These are phyloP conservation scores for Exophiala bonariae DNA, from an alignment of 2,329 filamentous ascomycete species.

Conservation along the genomic window DNA sequence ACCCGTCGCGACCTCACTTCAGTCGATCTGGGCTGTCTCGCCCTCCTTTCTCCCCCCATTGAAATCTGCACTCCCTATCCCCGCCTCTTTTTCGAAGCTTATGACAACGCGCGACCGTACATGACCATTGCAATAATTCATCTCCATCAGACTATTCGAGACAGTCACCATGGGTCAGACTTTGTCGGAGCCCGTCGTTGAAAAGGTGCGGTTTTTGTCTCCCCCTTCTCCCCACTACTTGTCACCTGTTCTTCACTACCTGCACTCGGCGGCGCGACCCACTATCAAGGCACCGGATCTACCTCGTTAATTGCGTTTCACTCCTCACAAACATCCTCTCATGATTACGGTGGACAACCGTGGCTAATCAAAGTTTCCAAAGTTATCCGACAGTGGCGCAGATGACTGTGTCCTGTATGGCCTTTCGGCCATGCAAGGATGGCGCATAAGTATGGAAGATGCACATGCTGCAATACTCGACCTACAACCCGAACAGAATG, in stretches of 20 bases:
- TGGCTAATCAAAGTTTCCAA: constrained; percentile 8
- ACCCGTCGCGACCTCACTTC: too few relatives aligned
- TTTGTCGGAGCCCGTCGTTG: constrained; percentile 96
- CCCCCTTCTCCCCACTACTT: too few relatives aligned
- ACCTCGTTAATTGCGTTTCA: too few relatives aligned
- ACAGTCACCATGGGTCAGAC: constrained; percentile 86
- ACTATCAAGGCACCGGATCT: too few relatives aligned
- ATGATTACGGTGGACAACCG: background rate
- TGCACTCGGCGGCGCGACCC: too few relatives aligned
- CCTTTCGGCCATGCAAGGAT: constrained; percentile 98
- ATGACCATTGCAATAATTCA: constrained; percentile 17
- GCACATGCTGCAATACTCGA: constrained; percentile 88
- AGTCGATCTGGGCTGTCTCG: too few relatives aligned
- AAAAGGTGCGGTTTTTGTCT: constrained; percentile 70
- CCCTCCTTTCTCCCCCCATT: constrained; percentile 5
- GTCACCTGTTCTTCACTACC: too few relatives aligned
- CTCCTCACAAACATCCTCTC: too few relatives aligned
- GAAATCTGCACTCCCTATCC: constrained; percentile 25
- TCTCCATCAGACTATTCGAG: constrained; percentile 13
- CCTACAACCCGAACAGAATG: constrained; percentile 64
- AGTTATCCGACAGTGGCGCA: constrained; percentile 86
- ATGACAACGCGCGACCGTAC: constrained; percentile 16
- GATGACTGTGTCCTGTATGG: constrained; percentile 93
- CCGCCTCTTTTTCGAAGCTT: constrained; percentile 20
- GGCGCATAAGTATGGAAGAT: constrained; percentile 99